A percentile compares a stretch with the other conserved stretches of the same genome.
Evolutionary conservation across 2,329 filamentous ascomycete genomes (phyloP).

Genomic region (Penicillium sp.): DNA sequence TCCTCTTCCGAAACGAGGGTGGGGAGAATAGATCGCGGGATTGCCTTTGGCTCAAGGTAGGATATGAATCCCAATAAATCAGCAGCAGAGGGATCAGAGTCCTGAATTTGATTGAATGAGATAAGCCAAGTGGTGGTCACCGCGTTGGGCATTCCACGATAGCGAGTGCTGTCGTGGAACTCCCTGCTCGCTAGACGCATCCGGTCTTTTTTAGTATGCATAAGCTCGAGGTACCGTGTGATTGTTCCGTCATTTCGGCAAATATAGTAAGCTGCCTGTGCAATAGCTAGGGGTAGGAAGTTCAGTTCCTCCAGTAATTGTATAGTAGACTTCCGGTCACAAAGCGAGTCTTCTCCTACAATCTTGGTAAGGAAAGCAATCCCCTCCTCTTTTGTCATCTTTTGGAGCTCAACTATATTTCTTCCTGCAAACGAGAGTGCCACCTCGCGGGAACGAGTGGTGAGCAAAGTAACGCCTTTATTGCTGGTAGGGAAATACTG

Average conservation of each 20-base stretch:
- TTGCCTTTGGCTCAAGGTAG: conserved; percentile 2
- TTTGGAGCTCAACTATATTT: conserved; percentile 1
- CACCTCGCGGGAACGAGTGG: conserved; percentile 2
- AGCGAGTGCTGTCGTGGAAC: background rate
- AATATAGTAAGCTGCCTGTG: conserved; percentile 2
- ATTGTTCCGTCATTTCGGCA: background rate
- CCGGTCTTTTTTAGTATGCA: conserved; percentile 1
- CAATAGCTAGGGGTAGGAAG: conserved; percentile 1
- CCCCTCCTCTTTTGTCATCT: background rate
- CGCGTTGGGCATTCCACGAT: background rate
- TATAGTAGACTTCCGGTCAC: background rate
- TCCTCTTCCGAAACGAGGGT: conserved; percentile 5
- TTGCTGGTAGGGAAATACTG: conserved; percentile 1
- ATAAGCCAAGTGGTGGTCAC: background rate
- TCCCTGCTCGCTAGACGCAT: background rate
- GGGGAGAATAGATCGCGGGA: conserved; percentile 30
- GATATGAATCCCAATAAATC: background rate
- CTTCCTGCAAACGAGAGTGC: background rate
- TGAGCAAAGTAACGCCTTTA: background rate
- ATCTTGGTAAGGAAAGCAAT: background rate
- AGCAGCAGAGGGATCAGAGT: background rate
- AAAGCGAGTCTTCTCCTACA: background rate
- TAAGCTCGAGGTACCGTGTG: conserved; percentile 1
- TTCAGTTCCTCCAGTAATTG: background rate
- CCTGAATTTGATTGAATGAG: conserved; percentile 1